Evolutionary conservation across 805 yeast species (phyloP).

Genomic region (Suhomyces vadensis): DNA sequence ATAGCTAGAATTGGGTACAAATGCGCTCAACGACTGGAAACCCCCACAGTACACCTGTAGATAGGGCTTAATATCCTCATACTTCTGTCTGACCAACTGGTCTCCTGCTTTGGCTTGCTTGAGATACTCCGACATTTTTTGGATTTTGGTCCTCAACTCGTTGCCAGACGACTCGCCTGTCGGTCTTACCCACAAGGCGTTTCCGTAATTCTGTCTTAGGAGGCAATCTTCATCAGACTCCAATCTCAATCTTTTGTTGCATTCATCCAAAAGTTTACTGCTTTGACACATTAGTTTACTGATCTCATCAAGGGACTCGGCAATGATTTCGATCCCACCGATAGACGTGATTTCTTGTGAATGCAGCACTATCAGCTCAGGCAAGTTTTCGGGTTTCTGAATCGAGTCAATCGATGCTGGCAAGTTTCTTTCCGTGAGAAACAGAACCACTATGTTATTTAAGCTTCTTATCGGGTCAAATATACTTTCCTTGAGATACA

Average conservation of each 20-base stretch:
- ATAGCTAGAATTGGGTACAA: constrained; percentile 43
- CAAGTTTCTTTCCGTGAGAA: constrained; percentile 50
- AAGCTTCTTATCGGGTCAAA: constrained; percentile 50
- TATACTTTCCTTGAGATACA: constrained; percentile 48
- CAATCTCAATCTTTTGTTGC: constrained; percentile 44
- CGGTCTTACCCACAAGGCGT: constrained; percentile 53
- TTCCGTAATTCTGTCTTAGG: constrained; percentile 49
- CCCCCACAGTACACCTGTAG: constrained; percentile 49
- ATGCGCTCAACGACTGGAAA: constrained; percentile 27
- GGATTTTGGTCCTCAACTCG: constrained; percentile 40
- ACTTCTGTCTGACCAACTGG: constrained; percentile 46
- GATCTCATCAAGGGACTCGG: constrained; percentile 47
- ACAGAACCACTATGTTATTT: constrained; percentile 43
- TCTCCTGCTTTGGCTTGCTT: constrained; percentile 66
- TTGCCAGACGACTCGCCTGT: constrained; percentile 47
- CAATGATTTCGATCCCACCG: constrained; percentile 54
- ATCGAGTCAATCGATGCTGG: constrained; percentile 65
- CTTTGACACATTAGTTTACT: constrained; percentile 42
- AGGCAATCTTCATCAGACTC: constrained; percentile 59
- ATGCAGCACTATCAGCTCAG: constrained; percentile 56
- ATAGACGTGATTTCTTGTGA: constrained; percentile 51
- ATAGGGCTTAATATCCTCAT: constrained; percentile 47
- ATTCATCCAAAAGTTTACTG: constrained; percentile 43
- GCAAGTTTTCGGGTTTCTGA: constrained; percentile 57
- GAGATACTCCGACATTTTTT: constrained; percentile 49